A percentile compares a stretch with the other conserved stretches of the same genome.
These are phyloP conservation scores for Macadamia integrifolia DNA, from an alignment of 164 flowering plant genomes.

Conservation along the genomic window DNA sequence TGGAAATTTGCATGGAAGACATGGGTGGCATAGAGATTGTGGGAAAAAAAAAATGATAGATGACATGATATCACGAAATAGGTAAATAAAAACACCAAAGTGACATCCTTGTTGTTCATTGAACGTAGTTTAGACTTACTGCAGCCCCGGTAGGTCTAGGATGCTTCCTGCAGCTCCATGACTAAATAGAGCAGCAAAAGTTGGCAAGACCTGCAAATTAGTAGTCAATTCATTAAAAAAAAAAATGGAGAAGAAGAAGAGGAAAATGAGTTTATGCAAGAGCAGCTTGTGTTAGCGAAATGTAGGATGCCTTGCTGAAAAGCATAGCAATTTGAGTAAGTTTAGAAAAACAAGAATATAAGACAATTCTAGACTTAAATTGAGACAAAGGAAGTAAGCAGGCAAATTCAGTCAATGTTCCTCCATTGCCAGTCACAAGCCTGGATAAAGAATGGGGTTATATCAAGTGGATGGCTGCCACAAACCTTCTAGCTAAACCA, in stretches of 20 bases:
- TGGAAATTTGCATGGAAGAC: too few species aligned
- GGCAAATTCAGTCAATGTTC: too few species aligned
- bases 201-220: conserved; percentile 76
- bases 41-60: background rate
- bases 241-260: background rate
- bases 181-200: conserved; percentile 65
- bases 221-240: background rate
- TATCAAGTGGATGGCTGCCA: too few species aligned
- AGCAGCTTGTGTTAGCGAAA: background rate
- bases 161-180: conserved; percentile 12
- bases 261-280: background rate
- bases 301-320: background rate
- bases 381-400: too few species aligned
- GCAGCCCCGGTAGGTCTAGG: conserved; percentile 44
- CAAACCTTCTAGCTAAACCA: too few species aligned
- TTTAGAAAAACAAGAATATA: too few species aligned
- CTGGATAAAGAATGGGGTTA: too few species aligned
- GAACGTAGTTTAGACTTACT: conserved; percentile 40
- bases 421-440: too few species aligned
- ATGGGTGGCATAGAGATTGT: too few species aligned
- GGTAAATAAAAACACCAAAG: background rate
- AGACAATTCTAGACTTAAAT: too few species aligned
- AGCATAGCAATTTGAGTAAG: background rate
- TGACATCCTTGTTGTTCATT: background rate
- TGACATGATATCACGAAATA: background rate